Base-by-base conservation (phyloP, 2,329 filamentous ascomycete genomes). In the Colletotrichum lentis region DNA sequence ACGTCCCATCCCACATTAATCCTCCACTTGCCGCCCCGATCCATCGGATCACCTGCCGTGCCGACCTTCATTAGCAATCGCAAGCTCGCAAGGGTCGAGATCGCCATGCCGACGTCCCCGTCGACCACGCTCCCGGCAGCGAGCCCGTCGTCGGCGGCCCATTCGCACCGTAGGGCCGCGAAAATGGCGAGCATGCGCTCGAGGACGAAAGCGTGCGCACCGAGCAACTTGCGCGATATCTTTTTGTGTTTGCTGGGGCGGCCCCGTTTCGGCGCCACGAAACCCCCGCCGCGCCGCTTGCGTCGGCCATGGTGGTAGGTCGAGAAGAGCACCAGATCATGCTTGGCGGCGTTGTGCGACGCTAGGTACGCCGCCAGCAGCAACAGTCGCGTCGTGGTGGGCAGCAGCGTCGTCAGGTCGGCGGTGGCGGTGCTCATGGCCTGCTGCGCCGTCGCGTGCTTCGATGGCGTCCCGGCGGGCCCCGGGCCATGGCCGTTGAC, bases 181-280 rank as follows among this genome's bases (percentile, higher is more conserved):
- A 93, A 91, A 27, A 96, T 93, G 8, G 92, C 91, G 62, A 95
- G 83, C 83, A 95, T 87, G 41, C 92, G 85, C 79, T 96, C 92
- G 16, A 95, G 80, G 6, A 92, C 85, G 73, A 96, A 96, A 1
- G 90, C 88, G 70, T 91, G 89, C 0, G 92, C 90, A 11, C 91
- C 91, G 4, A 96, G 85, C 2, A 95, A 82, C 77, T 93, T 92
- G 31, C 92, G 85, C 12, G 91, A 88, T 24, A 95, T 92, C 77
- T 92, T 92, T 63, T 90, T 85, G 73, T 90, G 86, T 74, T 88
- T 89, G 61, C 79, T 75, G 59, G 77, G 77, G 1, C 74, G 75
- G 16, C 78, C 71, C 14, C 71, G 73, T 6, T 71, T 73, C 14
- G 71, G 67, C 2, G 76, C 73, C 2, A 78, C 76, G 3, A 80